Evolutionary conservation across 352 stramenopile genomes (phyloP).

Genomic region (Globisporangium parvum): DNA sequence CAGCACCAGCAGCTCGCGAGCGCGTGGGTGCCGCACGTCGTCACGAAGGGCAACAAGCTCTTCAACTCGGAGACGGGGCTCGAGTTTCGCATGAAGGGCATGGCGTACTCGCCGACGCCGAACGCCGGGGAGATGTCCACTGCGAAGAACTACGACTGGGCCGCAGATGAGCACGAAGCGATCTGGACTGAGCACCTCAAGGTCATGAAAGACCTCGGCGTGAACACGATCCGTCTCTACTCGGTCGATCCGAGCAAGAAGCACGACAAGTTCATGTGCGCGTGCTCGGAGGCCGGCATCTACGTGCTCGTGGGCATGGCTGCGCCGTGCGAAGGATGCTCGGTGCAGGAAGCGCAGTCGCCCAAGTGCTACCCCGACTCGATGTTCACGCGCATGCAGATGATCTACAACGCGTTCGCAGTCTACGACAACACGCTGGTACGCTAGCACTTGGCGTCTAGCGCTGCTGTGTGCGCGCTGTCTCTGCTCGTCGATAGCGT

Average conservation of each 20-base stretch:
- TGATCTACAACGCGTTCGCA: slow-evolving; percentile 51
- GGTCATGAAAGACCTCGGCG: slow-evolving; percentile 48
- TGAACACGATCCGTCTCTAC: slow-evolving; percentile 73
- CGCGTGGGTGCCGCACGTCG: slow-evolving; percentile 21
- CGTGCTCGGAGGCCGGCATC: slow-evolving; percentile 36
- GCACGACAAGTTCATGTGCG: slow-evolving; percentile 80
- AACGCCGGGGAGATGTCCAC: slow-evolving; percentile 40
- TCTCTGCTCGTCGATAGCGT: not conserved
- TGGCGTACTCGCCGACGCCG: slow-evolving; percentile 66
- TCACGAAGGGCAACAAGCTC: slow-evolving; percentile 72
- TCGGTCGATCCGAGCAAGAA: slow-evolving; percentile 48
- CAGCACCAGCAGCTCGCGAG: not conserved
- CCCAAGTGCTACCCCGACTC: slow-evolving; percentile 41
- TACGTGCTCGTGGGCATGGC: slow-evolving; percentile 49
- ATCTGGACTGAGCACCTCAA: slow-evolving; percentile 48
- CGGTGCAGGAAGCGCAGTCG: slow-evolving; percentile 23
- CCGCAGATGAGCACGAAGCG: slow-evolving; percentile 43
- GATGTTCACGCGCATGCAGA: slow-evolving; percentile 32
- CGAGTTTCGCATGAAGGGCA: slow-evolving; percentile 64
- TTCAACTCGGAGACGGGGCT: slow-evolving; percentile 43
- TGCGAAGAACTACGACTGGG: slow-evolving; percentile 55
- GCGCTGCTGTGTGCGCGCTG: not conserved
- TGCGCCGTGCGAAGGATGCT: slow-evolving; percentile 31
- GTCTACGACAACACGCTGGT: slow-evolving; percentile 52
- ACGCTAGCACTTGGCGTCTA: not conserved